phyloP scores from a whole-genome alignment of 208 protist genomes.

The Crithidia expoeki region DNA sequence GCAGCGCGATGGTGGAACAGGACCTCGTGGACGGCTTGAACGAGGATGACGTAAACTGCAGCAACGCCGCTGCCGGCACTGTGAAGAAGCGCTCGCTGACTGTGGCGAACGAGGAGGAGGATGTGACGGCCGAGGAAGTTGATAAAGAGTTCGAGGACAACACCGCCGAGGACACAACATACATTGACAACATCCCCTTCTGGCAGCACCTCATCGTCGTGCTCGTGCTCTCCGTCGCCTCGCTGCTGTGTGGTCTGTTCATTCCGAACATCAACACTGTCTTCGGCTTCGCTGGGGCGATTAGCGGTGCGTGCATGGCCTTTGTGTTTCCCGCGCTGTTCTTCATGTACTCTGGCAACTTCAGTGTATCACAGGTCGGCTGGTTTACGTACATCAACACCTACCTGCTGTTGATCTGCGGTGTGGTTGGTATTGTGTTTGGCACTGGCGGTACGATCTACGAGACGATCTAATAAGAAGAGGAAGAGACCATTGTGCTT shows the following conservation, averaged over 20 bases:
- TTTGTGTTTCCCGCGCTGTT: slow-evolving; percentile 67
- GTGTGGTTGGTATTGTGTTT: slow-evolving; percentile 44
- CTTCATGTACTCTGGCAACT: slow-evolving; percentile 66
- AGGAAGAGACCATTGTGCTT: no score
- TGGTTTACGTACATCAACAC: slow-evolving; percentile 62
- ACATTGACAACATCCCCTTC: slow-evolving; percentile 53
- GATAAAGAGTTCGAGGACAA: slow-evolving; percentile 15
- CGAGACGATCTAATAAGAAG: slow-evolving; percentile 24
- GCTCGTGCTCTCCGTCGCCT: slow-evolving; percentile 27
- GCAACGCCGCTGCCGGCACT: no score
- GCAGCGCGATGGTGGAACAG: neutral
- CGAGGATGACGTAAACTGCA: neutral
- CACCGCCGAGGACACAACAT: slow-evolving; percentile 29
- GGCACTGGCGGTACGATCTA: slow-evolving; percentile 43
- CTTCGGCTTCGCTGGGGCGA: slow-evolving; percentile 55
- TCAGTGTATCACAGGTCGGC: slow-evolving; percentile 39
- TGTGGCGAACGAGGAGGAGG: neutral
- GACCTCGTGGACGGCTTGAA: slow-evolving; percentile 3
- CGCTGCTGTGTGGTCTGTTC: slow-evolving; percentile 67
- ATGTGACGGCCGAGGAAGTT: neutral
- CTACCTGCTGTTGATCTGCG: slow-evolving; percentile 50
- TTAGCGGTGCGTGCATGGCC: slow-evolving; percentile 58
- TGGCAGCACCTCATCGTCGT: slow-evolving; percentile 47
- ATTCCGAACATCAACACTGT: slow-evolving; percentile 78
- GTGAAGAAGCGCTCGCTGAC: no score